These are phyloP conservation scores for Paraphaeosphaeria sporulosa DNA, from an alignment of 2,329 filamentous ascomycete genomes.

Conservation along the genomic window DNA sequence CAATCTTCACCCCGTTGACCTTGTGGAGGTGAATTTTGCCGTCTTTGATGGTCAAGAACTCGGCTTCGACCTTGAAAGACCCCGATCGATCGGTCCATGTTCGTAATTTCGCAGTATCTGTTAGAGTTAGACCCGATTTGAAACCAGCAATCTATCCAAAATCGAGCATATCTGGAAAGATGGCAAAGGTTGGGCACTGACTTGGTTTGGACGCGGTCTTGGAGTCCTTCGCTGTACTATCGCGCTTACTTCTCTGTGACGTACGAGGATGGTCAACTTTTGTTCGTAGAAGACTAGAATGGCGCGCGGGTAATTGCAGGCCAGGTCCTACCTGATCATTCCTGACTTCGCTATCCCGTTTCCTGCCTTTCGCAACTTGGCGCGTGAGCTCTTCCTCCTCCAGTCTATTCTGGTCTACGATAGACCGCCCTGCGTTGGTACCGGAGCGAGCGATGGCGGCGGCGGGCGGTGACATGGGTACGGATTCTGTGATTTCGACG, in stretches of 20 bases:
- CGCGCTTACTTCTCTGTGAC: conserved; percentile 76
- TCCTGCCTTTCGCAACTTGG: conserved; percentile 73
- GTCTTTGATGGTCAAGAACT: conserved; percentile 93
- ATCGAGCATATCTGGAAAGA: neutral
- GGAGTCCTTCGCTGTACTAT: conserved; percentile 66
- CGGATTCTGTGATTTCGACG: conserved; percentile 81
- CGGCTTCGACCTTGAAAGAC: conserved; percentile 95
- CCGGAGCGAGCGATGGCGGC: conserved; percentile 59
- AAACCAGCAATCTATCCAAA: neutral
- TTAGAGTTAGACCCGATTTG: conserved; percentile 18
- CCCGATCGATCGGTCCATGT: conserved; percentile 96
- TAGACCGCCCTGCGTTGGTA: conserved; percentile 68
- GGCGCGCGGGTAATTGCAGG: conserved; percentile 77
- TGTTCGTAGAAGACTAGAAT: conserved; percentile 76
- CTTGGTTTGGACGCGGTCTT: conserved; percentile 72
- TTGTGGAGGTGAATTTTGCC: conserved; percentile 98
- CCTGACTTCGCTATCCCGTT: conserved; percentile 62
- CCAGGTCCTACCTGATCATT: conserved; percentile 78
- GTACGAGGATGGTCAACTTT: conserved; percentile 71
- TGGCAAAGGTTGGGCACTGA: conserved; percentile 57
- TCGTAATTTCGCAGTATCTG: conserved; percentile 78
- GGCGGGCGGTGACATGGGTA: conserved; percentile 60
- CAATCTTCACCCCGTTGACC: conserved; percentile 97
- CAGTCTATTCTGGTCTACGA: conserved; percentile 76
- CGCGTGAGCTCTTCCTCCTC: conserved; percentile 87